Evolutionary conservation across 805 yeast genomes (phyloP), one percentile per base, ranked within the genome.

Genomic region (Hanseniaspora nectarophila): DNA sequence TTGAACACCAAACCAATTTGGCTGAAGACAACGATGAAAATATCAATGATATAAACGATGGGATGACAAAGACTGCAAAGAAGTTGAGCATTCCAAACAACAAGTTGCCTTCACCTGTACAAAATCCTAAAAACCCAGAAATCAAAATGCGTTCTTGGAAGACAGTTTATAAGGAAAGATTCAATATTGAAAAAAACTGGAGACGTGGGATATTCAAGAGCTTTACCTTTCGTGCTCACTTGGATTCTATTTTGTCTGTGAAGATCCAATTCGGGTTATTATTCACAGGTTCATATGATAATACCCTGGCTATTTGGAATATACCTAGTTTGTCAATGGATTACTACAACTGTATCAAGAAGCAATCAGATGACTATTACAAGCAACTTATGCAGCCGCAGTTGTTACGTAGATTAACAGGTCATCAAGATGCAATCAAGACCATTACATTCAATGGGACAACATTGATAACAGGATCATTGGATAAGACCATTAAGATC

Each of bases 171-270:
- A 75, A 86, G 43, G 98, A 92, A 67, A 73, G 98, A 34, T 90
- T 76, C 67, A 81, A 80, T 65, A 88, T 92, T 55, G 98, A 92
- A 65, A 78, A 85, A 59, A 90, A 92, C 67, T 92, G 98, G 98
- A 73, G 98, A 56, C 80, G 81, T 56, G 97, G 96, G 10, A 69
- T 73, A 18, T 85, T 79, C 66, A 70, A 70, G 28, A 67, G 81
- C 23, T 79, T 74, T 54, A 78, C 73, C 51, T 86, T 88, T 61
- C 68, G 71, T 55, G 95, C 95, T 9, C 97, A 89, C 62, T 76
- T 79, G 48, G 95, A 85, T 63, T 95, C 95, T 20, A 82, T 92
- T n/a, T 74, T 90, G 44, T 80, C 95, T 56, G 71, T 92, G 54
- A 94, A 87, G 65, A 88, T 85, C 67, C 83, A 81, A 60, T 85